Percentiles rank a stretch among this genome's conserved stretches.
Conservation (phyloP, 148 eudicot species). For the Gaultheria prostrata region DNA sequence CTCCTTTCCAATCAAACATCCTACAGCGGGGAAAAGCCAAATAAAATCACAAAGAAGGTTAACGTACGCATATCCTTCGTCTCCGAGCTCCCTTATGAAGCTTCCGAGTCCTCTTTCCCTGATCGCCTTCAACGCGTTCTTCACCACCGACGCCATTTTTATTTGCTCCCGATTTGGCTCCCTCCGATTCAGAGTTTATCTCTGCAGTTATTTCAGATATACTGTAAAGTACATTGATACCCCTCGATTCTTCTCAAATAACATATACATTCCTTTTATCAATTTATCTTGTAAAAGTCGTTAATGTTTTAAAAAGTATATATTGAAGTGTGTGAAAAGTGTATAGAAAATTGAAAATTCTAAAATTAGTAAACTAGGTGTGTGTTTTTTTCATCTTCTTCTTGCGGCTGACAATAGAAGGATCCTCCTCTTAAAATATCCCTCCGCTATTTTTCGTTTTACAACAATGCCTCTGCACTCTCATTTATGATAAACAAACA, state of each 20-base stretch:
- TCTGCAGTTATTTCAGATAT: background rate
- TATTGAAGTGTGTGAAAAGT: no score
- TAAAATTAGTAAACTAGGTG: no score
- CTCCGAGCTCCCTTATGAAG: constrained; percentile 58
- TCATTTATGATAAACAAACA: no score
- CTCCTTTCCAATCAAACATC: constrained; percentile 5
- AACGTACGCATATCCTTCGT: constrained; percentile 72
- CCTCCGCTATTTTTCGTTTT: no score
- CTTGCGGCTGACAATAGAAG: no score
- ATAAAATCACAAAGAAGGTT: background rate
- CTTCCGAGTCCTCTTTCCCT: constrained; percentile 64
- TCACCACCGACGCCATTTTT: constrained; percentile 70
- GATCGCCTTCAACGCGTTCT: constrained; percentile 51
- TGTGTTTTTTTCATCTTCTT: no score
- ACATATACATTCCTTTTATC: no score
- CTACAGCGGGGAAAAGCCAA: background rate
- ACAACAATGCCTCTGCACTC: no score
- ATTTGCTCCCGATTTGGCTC: constrained; percentile 15
- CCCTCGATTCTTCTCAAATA: background rate
- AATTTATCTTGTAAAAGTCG: no score
- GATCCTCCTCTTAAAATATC: background rate
- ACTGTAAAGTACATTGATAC: background rate
- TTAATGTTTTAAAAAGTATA: no score
- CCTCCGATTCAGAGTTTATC: background rate
- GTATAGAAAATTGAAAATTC: no score